Percentiles rank a stretch among this genome's conserved stretches.
Evolutionary conservation across 2,329 filamentous ascomycete genomes (phyloP).

Genomic region (Hansfordia pulvinata): DNA sequence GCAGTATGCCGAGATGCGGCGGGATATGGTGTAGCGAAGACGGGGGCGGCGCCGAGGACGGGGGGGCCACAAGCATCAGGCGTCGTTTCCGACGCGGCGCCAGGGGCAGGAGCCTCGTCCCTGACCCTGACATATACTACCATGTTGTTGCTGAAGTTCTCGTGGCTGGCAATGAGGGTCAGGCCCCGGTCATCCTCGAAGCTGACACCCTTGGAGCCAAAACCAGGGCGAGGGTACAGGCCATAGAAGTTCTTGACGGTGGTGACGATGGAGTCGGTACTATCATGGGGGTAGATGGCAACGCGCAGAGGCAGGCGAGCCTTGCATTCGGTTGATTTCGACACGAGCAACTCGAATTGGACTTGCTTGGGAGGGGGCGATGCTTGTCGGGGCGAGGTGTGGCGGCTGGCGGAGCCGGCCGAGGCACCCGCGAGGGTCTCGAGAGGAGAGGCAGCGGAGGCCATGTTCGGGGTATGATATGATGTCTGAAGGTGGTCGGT

Average conservation of each 20-base stretch:
- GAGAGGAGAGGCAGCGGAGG: conserved; percentile 31
- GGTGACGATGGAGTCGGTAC: conserved; percentile 92
- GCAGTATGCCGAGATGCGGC: conserved; percentile 28
- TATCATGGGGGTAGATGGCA: conserved; percentile 90
- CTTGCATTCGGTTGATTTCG: conserved; percentile 52
- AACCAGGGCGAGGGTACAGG: conserved; percentile 62
- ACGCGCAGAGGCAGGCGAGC: conserved; percentile 74
- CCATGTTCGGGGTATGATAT: conserved; percentile 21
- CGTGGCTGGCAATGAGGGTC: conserved; percentile 87
- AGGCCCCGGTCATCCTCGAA: conserved; percentile 87
- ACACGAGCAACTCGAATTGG: conserved; percentile 64
- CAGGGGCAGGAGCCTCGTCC: conserved; percentile 35
- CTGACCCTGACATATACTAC: conserved; percentile 84
- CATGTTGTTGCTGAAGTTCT: conserved; percentile 91
- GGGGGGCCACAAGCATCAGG: conserved; percentile 37
- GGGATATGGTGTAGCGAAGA: too few species aligned
- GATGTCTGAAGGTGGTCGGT: too few species aligned
- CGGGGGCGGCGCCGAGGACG: conserved; percentile 35
- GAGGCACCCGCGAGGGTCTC: conserved; percentile 18
- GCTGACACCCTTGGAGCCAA: conserved; percentile 72
- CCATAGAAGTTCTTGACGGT: conserved; percentile 99
- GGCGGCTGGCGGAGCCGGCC: conserved; percentile 22
- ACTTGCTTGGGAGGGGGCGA: conserved; percentile 56
- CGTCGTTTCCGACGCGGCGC: conserved; percentile 35
- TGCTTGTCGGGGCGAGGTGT: conserved; percentile 28